phyloP scores from a whole-genome alignment of 768 basidiomycete species.

The Saitozyma podzolica region DNA sequence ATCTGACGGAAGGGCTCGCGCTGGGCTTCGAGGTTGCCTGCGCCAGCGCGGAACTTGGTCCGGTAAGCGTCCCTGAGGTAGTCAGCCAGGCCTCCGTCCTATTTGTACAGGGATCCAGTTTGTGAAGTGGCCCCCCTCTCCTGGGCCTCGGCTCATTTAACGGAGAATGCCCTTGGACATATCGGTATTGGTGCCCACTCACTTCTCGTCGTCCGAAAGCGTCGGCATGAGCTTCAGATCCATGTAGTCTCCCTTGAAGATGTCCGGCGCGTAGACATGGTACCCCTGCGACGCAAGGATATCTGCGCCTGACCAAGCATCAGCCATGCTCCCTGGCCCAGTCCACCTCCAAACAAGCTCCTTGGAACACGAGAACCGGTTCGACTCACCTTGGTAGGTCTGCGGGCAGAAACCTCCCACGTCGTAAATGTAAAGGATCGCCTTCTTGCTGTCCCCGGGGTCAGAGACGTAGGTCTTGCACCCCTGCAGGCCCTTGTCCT shows the following conservation, averaged over 20 bases:
- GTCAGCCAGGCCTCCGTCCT: too few species aligned
- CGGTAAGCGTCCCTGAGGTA: too few species aligned
- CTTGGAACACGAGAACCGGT: neutral
- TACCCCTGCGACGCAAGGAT: constrained; percentile 61
- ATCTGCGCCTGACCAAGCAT: constrained; percentile 58
- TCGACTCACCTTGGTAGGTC: constrained; percentile 24
- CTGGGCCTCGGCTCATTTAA: too few species aligned
- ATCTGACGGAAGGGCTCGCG: neutral
- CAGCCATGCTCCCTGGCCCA: neutral
- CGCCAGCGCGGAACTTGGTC: constrained; percentile 41
- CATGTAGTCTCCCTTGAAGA: constrained; percentile 60
- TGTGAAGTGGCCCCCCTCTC: too few species aligned
- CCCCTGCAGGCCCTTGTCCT: constrained; percentile 10
- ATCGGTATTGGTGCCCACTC: neutral
- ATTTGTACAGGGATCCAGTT: too few species aligned
- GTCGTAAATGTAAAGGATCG: constrained; percentile 28
- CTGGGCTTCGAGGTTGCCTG: constrained; percentile 56
- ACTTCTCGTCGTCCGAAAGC: constrained; percentile 8
- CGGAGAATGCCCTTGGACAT: too few species aligned
- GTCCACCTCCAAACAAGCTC: neutral
- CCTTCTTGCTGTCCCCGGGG: constrained; percentile 13
- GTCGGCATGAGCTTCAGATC: constrained; percentile 33
- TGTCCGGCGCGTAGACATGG: constrained; percentile 65
- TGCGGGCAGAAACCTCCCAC: constrained; percentile 30
- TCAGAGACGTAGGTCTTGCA: constrained; percentile 27